Evolutionary conservation across 139 green algal species (phyloP).

Genomic region (Volvox reticuliferus): DNA sequence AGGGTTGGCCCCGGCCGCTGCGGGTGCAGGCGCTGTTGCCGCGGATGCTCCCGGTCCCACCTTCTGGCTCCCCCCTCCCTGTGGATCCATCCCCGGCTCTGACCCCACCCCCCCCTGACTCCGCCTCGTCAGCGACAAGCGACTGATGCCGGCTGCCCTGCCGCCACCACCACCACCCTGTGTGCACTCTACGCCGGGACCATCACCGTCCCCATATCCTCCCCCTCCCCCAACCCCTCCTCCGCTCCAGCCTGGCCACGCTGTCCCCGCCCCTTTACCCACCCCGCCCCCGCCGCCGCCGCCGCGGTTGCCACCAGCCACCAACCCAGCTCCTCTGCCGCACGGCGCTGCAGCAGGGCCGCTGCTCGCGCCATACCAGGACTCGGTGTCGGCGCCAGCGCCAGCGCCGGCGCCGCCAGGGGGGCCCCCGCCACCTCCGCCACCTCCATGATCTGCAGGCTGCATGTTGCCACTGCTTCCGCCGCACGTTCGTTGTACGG

Average conservation of each 20-base stretch:
- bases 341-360: too few species aligned
- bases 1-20: too few species aligned
- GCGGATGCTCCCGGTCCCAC: background rate
- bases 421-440: background rate
- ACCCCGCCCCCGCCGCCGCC: background rate
- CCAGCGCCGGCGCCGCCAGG: background rate
- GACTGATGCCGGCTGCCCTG: background rate
- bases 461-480: background rate
- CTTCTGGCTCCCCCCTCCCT: background rate
- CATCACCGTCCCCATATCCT: background rate
- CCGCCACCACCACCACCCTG: background rate
- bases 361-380: background rate
- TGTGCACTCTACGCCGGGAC: too few species aligned
- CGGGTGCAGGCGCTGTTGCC: too few species aligned
- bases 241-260: background rate
- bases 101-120: background rate
- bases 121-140: slow-evolving; percentile 3
- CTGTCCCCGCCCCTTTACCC: background rate
- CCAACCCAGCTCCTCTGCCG: background rate
- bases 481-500: background rate
- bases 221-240: background rate
- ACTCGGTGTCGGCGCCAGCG: background rate
- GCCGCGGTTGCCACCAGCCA: background rate
- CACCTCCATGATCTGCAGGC: background rate
- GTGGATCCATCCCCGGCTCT: background rate